phyloP scores from a whole-genome alignment of 2,329 filamentous ascomycete genomes.

The Conoideocrella luteorostrata region DNA sequence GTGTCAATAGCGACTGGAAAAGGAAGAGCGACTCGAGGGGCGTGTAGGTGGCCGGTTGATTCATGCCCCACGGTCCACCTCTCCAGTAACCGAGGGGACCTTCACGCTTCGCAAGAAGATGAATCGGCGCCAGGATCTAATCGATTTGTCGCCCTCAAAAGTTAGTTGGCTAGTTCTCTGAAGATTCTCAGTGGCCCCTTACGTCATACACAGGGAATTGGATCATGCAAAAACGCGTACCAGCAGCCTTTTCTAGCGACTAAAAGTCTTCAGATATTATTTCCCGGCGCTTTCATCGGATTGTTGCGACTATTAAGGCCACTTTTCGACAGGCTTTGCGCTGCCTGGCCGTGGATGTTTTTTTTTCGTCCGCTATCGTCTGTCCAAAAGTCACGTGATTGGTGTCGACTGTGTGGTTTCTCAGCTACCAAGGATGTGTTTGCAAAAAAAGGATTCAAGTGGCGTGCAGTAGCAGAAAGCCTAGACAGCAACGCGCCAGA shows the following conservation, averaged over 20 bases:
- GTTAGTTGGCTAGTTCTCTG: no score
- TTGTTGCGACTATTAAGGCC: slow-evolving; percentile 16
- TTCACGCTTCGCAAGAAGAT: slow-evolving; percentile 45
- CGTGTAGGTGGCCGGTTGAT: slow-evolving; percentile 61
- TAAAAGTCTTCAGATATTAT: slow-evolving; percentile 19
- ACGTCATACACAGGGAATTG: slow-evolving; percentile 18
- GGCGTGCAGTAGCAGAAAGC: neutral
- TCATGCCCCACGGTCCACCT: slow-evolving; percentile 51
- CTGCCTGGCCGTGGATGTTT: slow-evolving; percentile 15
- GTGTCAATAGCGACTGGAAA: slow-evolving; percentile 68
- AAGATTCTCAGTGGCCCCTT: no score
- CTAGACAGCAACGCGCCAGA: neutral
- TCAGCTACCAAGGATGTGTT: neutral
- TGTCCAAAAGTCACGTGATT: slow-evolving; percentile 27
- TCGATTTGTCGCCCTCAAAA: neutral
- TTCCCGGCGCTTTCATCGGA: slow-evolving; percentile 23
- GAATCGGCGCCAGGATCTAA: slow-evolving; percentile 48
- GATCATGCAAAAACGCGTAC: slow-evolving; percentile 21
- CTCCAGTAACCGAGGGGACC: slow-evolving; percentile 50
- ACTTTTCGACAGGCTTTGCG: slow-evolving; percentile 16
- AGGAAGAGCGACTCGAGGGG: slow-evolving; percentile 80
- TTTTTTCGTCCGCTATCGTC: slow-evolving; percentile 20
- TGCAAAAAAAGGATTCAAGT: neutral
- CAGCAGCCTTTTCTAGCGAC: slow-evolving; percentile 23
- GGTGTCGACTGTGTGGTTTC: neutral